Evolutionary conservation across 805 yeast genomes (phyloP).

Genomic region (Sporopachydermia quercuum): DNA sequence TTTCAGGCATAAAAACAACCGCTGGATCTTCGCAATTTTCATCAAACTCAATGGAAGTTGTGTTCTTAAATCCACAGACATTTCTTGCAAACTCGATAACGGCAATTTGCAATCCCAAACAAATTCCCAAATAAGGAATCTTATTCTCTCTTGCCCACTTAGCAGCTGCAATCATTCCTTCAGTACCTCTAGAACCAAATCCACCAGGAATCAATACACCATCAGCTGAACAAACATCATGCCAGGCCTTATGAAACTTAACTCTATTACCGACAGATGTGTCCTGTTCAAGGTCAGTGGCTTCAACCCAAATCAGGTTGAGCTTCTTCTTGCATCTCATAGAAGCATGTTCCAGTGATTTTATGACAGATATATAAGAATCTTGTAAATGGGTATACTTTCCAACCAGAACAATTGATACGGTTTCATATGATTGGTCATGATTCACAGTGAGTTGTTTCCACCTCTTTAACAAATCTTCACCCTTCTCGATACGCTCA

Average conservation of each 20-base stretch:
- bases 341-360: conserved; percentile 89
- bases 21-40: conserved; percentile 50
- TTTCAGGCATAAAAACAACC: conserved; percentile 97
- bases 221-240: conserved; percentile 79
- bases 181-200: conserved; percentile 92
- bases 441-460: conserved; percentile 58
- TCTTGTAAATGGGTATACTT: conserved; percentile 93
- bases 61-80: conserved; percentile 50
- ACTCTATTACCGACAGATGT: conserved; percentile 49
- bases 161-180: conserved; percentile 96
- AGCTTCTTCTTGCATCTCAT: conserved; percentile 77
- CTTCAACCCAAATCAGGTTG: conserved; percentile 92
- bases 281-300: conserved; percentile 73
- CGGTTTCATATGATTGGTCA: conserved; percentile 74
- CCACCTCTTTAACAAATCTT: conserved; percentile 62
- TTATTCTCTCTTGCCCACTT: conserved; percentile 96
- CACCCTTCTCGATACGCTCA: conserved; percentile 52
- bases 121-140: conserved; percentile 90
- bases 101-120: conserved; percentile 94
- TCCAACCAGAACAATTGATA: conserved; percentile 92
- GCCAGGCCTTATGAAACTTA: conserved; percentile 92
- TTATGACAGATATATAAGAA: conserved; percentile 86
- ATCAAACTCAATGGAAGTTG: conserved; percentile 75
- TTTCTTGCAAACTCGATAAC: conserved; percentile 85
- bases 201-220: conserved; percentile 99